These are phyloP conservation scores for Candida dubliniensis DNA, from an alignment of 1,139 yeast genomes.

Conservation along the genomic window DNA sequence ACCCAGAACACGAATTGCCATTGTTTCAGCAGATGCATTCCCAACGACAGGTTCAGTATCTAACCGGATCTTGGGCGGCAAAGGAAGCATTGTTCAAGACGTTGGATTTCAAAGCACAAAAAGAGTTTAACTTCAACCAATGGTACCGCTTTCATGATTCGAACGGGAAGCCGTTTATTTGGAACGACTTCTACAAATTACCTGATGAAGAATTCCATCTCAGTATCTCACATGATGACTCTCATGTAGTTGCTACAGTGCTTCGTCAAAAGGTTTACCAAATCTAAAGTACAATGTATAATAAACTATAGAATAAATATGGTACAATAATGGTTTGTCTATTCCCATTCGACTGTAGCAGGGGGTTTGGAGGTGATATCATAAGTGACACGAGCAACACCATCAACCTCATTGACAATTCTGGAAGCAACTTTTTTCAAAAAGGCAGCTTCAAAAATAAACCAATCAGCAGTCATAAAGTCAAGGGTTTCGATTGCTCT, in stretches of 20 bases:
- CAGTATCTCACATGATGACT: conserved; percentile 69
- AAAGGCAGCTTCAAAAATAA: conserved; percentile 87
- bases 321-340: conserved; percentile 20
- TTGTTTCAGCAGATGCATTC: conserved; percentile 23
- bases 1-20: conserved; percentile 48
- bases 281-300: not conserved
- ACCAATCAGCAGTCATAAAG: conserved; percentile 99
- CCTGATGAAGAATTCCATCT: conserved; percentile 51
- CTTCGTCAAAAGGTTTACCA: conserved; percentile 34
- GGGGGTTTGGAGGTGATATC: conserved; percentile 99
- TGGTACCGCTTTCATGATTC: conserved; percentile 55
- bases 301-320: not conserved
- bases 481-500: conserved; percentile 97
- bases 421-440: conserved; percentile 91
- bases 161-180: conserved; percentile 42
- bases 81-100: conserved; percentile 77
- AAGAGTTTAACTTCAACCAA: conserved; percentile 50
- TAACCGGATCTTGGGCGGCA: conserved; percentile 71
- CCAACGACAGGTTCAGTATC: conserved; percentile 19
- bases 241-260: conserved; percentile 49
- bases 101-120: conserved; percentile 50
- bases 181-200: conserved; percentile 28
- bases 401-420: conserved; percentile 97
- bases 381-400: conserved; percentile 98
- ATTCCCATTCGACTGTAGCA: conserved; percentile 99